Conservation (phyloP, 176 grass and related monocot species). For the Miscanthus lutarioriparius region DNA sequence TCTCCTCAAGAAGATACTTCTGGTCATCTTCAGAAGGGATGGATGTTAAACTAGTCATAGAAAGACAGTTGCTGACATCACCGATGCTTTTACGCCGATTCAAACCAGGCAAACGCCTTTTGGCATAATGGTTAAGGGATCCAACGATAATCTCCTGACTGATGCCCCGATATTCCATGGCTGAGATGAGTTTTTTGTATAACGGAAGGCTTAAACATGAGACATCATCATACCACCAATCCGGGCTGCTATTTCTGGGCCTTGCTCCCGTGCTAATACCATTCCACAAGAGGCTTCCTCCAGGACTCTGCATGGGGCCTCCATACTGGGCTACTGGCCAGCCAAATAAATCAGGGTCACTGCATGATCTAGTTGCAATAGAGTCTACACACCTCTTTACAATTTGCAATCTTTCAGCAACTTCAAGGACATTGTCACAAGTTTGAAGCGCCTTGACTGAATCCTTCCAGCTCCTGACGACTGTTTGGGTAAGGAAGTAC, state of each 20-base stretch:
- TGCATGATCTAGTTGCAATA: slow-evolving; percentile 62
- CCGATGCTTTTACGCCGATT: slow-evolving; percentile 72
- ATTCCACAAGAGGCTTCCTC: slow-evolving; percentile 83
- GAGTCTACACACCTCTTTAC: slow-evolving; percentile 74
- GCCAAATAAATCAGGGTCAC: slow-evolving; percentile 52
- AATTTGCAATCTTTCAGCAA: slow-evolving; percentile 77
- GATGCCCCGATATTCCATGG: slow-evolving; percentile 68
- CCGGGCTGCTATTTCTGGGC: slow-evolving; percentile 54
- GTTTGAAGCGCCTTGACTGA: too few relatives aligned
- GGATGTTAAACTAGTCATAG: slow-evolving; percentile 36
- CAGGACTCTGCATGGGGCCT: slow-evolving; percentile 64
- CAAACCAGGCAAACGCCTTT: slow-evolving; percentile 71
- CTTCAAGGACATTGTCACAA: slow-evolving; percentile 42
- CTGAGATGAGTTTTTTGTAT: slow-evolving; percentile 72
- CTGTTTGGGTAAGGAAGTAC: too few relatives aligned
- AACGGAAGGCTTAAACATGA: slow-evolving; percentile 71
- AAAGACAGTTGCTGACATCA: slow-evolving; percentile 49
- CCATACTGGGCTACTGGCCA: slow-evolving; percentile 54
- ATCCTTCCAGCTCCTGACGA: too few relatives aligned
- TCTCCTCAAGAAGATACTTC: slow-evolving; percentile 83
- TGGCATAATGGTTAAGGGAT: slow-evolving; percentile 76
- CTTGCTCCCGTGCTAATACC: slow-evolving; percentile 79
- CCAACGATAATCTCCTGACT: slow-evolving; percentile 65
- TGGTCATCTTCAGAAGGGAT: slow-evolving; percentile 76
- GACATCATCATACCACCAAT: slow-evolving; percentile 95